A percentile compares a stretch with the other conserved stretches of the same genome.
These are phyloP conservation scores for Colletotrichum brevisporum DNA, from an alignment of 2,329 filamentous ascomycete genomes.

Conservation along the genomic window DNA sequence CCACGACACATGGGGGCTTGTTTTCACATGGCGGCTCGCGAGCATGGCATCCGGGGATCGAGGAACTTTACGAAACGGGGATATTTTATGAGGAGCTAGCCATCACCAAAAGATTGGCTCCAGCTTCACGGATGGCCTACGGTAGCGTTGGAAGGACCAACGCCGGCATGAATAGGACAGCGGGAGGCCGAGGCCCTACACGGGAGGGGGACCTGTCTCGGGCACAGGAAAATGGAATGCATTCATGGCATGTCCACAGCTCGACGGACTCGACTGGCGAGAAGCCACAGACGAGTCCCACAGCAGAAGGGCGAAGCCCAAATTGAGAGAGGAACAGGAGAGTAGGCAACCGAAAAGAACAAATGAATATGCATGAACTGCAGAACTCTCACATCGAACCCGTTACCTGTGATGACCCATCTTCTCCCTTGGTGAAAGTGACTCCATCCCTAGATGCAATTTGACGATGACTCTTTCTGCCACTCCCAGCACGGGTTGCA, in stretches of 20 bases:
- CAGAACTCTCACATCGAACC: background rate
- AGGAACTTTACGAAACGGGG: constrained; percentile 20
- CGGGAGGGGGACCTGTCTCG: background rate
- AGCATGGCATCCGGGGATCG: constrained; percentile 48
- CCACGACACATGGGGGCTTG: constrained; percentile 27
- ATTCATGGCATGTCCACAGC: background rate
- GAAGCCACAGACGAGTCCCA: too few relatives aligned
- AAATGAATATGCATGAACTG: too few relatives aligned
- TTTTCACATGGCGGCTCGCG: constrained; percentile 48
- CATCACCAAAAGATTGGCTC: constrained; percentile 9
- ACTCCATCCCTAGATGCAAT: background rate
- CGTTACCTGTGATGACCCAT: background rate
- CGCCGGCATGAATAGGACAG: constrained; percentile 11
- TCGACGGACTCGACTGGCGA: too few relatives aligned
- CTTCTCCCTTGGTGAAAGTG: background rate
- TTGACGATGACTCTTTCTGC: constrained; percentile 32
- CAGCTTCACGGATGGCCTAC: background rate
- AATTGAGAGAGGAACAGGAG: too few relatives aligned
- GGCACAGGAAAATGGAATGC: background rate
- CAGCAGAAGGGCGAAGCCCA: too few relatives aligned
- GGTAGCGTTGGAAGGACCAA: constrained; percentile 11
- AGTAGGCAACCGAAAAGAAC: too few relatives aligned
- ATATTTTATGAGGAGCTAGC: constrained; percentile 13
- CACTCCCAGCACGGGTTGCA: constrained; percentile 14
- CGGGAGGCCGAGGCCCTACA: background rate